Base-by-base conservation (phyloP, 768 basidiomycete genomes). In the Tubosaeta sp. region DNA sequence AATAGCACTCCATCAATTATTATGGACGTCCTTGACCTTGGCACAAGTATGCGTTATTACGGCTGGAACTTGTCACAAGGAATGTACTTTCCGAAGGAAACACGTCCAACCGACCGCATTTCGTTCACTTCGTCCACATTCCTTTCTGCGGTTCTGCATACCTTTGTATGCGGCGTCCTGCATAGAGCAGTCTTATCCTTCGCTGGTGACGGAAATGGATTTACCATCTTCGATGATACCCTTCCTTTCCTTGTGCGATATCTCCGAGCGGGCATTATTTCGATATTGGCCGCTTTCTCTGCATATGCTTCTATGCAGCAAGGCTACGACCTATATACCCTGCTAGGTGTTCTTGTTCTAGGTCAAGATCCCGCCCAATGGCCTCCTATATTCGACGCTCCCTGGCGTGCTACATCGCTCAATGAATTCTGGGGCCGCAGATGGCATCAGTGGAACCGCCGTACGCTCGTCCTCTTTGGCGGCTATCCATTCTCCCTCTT, bases 61-160 rank as follows among this genome's bases (percentile, higher is more conserved):
- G 83, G 81, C n/a, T 87, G 85, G 84, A 69, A 76, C 38, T 85
- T 81, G 78, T 80, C 82, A 1, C 57, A 64, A 26, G 58, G 61
- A 27, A 13, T 61, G 11, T 46, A 62, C 44, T 29, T 68, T 25
- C 64, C 70, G 7, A 63, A 53, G 7, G 76, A 79, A 55, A 73
- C 69, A 11, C 76, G 78, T 19, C 71, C 74, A 3, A 54, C 61
- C 1, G 73, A 77, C 19, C 71, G 63, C 8, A 17, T 53, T 1
- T 55, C 64, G 14, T 84, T 82, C 60, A 39, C 72, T 3, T 46
- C 64, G 11, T 54, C 65, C 9, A 74, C 77, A 0, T 43, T 73
- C 10, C 11, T 56, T 13, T 73, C 71, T 22, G 58, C 71, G 29
- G 33, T 76, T 32, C 19, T 53, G 17, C 68, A 77, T 54, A 34